Percentiles rank a stretch among this genome's conserved stretches.
phyloP scores from a whole-genome alignment of 139 green algal genomes.

The Chlamydomonas eustigma region DNA sequence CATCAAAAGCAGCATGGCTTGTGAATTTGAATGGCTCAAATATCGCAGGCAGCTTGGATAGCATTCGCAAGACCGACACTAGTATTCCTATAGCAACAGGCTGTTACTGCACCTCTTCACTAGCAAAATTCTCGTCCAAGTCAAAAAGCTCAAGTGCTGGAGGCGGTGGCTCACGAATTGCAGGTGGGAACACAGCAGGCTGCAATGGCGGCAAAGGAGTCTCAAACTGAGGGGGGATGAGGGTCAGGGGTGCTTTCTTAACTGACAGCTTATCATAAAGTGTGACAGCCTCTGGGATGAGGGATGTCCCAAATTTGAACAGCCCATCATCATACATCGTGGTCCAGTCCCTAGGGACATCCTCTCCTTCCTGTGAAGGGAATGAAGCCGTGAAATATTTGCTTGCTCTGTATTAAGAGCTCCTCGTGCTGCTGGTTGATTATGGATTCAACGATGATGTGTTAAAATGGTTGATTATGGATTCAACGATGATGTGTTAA shows the following conservation, averaged over 20 bases:
- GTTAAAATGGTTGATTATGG: no score
- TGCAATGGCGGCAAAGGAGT: constrained; percentile 72
- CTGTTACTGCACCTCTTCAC: constrained; percentile 41
- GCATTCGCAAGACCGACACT: no score
- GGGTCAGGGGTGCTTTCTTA: constrained; percentile 56
- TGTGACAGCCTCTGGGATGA: constrained; percentile 52
- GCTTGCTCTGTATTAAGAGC: no score
- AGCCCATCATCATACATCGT: constrained; percentile 66
- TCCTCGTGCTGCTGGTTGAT: no score
- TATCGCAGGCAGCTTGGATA: no score
- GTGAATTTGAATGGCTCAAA: no score
- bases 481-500: not conserved
- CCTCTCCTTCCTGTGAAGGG: constrained; percentile 52
- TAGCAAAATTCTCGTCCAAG: constrained; percentile 76
- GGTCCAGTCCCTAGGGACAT: constrained; percentile 69
- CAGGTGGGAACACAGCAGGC: constrained; percentile 76
- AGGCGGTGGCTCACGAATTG: constrained; percentile 64
- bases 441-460: no score
- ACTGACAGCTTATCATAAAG: constrained; percentile 67
- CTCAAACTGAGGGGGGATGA: constrained; percentile 77
- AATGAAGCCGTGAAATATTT: no score
- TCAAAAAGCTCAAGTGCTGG: constrained; percentile 85
- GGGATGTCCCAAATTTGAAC: constrained; percentile 54
- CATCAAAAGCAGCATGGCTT: no score
- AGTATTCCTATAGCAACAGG: not conserved